phyloP scores from a whole-genome alignment of 257 asterid species.

The Knoxia roxburghii region DNA sequence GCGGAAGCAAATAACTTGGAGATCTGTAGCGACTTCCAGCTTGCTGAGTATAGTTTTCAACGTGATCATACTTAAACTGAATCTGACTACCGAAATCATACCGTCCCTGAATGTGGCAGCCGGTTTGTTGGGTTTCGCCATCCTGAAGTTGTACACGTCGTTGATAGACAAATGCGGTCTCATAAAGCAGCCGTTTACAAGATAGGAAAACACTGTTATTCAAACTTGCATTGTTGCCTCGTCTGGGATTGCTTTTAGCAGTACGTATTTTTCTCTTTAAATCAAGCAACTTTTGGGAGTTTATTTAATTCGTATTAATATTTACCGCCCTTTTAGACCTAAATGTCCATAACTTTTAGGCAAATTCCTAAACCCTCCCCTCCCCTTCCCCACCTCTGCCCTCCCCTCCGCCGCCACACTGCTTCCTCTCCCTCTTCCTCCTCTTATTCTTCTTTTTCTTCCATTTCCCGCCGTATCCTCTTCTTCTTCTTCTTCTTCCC shows the following conservation, averaged over 20 bases:
- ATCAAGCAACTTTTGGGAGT: too few relatives aligned
- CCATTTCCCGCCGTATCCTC: too few relatives aligned
- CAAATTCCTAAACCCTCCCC: too few relatives aligned
- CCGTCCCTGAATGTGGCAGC: slow-evolving; percentile 78
- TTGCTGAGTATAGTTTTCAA: slow-evolving; percentile 47
- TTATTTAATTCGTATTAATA: too few relatives aligned
- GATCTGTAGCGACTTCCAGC: slow-evolving; percentile 42
- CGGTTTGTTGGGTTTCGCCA: slow-evolving; percentile 56
- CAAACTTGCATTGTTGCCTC: slow-evolving; percentile 71
- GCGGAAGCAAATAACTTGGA: slow-evolving; percentile 42
- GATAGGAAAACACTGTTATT: slow-evolving; percentile 71
- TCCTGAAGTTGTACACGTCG: slow-evolving; percentile 38
- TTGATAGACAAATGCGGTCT: slow-evolving; percentile 30
- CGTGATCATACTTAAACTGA: slow-evolving; percentile 61
- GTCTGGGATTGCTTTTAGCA: slow-evolving; percentile 71
- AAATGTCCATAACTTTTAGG: too few relatives aligned
- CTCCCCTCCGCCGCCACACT: too few relatives aligned
- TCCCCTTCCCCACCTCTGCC: too few relatives aligned
- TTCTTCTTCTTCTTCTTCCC: too few relatives aligned
- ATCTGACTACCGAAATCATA: slow-evolving; percentile 62
- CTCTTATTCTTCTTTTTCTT: too few relatives aligned
- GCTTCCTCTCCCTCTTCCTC: too few relatives aligned
- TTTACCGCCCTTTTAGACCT: too few relatives aligned
- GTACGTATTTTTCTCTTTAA: slow-evolving; percentile 24
- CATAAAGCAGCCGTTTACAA: slow-evolving; percentile 55